Percentiles rank a stretch among this genome's conserved stretches.
phyloP scores from a whole-genome alignment of 371 early-diverging fungal species.

The Zopfochytrium polystomum region DNA sequence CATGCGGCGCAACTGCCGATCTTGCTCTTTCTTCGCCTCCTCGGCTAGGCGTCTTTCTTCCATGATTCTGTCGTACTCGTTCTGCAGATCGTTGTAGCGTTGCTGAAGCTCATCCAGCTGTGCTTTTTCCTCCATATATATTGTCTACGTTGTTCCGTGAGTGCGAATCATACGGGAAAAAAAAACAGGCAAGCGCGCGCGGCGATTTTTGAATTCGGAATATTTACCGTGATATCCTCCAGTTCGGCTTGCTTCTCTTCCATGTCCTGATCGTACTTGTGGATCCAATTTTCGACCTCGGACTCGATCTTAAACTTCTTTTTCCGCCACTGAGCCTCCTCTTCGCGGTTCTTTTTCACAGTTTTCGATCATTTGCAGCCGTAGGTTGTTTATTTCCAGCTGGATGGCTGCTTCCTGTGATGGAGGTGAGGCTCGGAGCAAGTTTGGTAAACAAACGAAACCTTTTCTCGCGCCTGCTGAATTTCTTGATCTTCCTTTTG shows the following conservation, averaged over 20 bases:
- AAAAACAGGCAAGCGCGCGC: no score
- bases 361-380: conserved; percentile 21
- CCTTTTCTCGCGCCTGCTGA: conserved; percentile 42
- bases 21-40: conserved; percentile 42
- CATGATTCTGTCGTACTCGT: conserved; percentile 48
- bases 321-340: conserved; percentile 50
- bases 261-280: conserved; percentile 61
- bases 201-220: neutral
- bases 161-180: neutral
- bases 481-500: conserved; percentile 51
- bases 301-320: conserved; percentile 55
- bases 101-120: conserved; percentile 52
- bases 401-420: conserved; percentile 36
- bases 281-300: conserved; percentile 63
- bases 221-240: conserved; percentile 48
- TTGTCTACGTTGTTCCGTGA: conserved; percentile 31
- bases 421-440: neutral
- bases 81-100: conserved; percentile 42
- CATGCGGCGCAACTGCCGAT: conserved; percentile 21
- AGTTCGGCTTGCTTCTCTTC: conserved; percentile 56
- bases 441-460: conserved; percentile 5
- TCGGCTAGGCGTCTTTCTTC: conserved; percentile 45
- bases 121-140: conserved; percentile 52
- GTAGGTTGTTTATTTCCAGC: conserved; percentile 31
- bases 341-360: conserved; percentile 44